Evolutionary conservation across 495 filamentous ascomycete genomes (phyloP).

Genomic region (Daldinia grandis): DNA sequence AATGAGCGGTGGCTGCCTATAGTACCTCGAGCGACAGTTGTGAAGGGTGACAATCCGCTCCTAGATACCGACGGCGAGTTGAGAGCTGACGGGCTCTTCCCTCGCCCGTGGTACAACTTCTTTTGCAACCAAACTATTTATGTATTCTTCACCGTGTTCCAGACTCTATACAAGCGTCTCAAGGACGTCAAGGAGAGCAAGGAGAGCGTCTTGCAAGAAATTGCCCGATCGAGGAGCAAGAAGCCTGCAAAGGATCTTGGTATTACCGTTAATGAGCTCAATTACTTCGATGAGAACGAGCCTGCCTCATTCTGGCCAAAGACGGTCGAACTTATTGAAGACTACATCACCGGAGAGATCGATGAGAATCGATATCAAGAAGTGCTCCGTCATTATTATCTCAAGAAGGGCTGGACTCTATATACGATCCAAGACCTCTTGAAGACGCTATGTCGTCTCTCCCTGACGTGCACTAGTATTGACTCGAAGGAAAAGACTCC

Average conservation of each 20-base stretch:
- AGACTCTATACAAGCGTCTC: constrained; percentile 85
- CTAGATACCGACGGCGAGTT: constrained; percentile 66
- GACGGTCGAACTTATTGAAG: constrained; percentile 73
- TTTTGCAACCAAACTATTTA: constrained; percentile 90
- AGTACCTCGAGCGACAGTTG: constrained; percentile 57
- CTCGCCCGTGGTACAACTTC: constrained; percentile 79
- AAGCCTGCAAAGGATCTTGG: constrained; percentile 85
- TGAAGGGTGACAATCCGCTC: constrained; percentile 52
- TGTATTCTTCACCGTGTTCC: constrained; percentile 91
- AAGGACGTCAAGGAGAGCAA: constrained; percentile 81
- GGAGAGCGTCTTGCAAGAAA: constrained; percentile 72
- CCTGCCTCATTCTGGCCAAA: constrained; percentile 60
- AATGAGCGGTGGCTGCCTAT: constrained; percentile 65
- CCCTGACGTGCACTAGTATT: constrained; percentile 73
- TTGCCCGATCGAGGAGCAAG: constrained; percentile 69
- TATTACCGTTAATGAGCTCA: constrained; percentile 64
- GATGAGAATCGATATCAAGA: constrained; percentile 87
- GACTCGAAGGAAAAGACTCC: constrained; percentile 92
- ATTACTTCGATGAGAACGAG: constrained; percentile 55
- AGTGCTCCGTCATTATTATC: constrained; percentile 85
- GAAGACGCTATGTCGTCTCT: constrained; percentile 76
- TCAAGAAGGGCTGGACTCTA: constrained; percentile 86
- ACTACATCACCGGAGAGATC: constrained; percentile 84
- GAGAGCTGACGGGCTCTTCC: constrained; percentile 81
- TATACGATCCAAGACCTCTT: constrained; percentile 91